Percentiles rank a stretch among this genome's conserved stretches.
These are phyloP conservation scores for Chrysanthemum lavandulifolium DNA, from an alignment of 129 eudicot genomes.

Conservation along the genomic window DNA sequence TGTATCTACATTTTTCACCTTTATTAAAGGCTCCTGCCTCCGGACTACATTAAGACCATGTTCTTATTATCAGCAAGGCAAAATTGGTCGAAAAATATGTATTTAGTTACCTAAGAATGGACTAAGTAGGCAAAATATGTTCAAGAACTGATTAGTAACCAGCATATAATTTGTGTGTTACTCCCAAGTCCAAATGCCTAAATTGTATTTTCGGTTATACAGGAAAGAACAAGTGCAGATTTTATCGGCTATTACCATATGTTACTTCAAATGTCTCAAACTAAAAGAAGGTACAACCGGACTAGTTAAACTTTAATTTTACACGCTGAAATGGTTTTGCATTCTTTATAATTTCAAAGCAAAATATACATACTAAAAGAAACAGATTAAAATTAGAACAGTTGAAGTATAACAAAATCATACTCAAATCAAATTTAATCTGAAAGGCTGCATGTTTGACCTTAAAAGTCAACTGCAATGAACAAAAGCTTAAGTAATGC, in stretches of 20 bases:
- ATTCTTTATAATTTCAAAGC: too few species aligned
- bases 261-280: neutral
- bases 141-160: neutral
- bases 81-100: neutral
- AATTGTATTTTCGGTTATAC: neutral
- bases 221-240: neutral
- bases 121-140: neutral
- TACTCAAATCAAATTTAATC: too few species aligned
- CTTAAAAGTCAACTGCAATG: neutral
- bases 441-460: neutral
- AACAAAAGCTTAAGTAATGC: slow-evolving; percentile 16
- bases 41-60: neutral
- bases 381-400: too few species aligned
- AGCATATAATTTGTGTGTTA: neutral
- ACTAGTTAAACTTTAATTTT: too few species aligned
- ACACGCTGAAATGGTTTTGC: too few species aligned
- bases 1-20: neutral
- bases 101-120: neutral
- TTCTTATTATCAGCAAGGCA: neutral
- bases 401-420: too few species aligned
- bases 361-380: too few species aligned
- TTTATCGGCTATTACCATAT: neutral
- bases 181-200: neutral
- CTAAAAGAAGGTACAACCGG: too few species aligned
- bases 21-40: neutral